A percentile compares a stretch with the other conserved stretches of the same genome.
phyloP scores from a whole-genome alignment of 371 early-diverging fungal species.

The Mortierella sp. region DNA sequence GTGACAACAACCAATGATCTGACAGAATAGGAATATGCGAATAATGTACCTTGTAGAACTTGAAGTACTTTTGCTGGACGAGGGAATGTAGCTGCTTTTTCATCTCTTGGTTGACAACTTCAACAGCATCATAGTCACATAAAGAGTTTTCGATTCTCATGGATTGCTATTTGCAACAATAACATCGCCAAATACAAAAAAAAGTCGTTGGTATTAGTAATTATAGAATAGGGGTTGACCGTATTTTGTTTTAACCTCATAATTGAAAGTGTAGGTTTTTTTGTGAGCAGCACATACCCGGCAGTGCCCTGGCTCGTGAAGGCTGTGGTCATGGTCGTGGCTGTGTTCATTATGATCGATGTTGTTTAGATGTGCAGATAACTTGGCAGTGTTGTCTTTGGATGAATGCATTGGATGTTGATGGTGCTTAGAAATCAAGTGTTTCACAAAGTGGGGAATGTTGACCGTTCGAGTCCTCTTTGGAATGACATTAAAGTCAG shows the following conservation, averaged over 20 bases:
- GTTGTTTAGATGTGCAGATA: not conserved
- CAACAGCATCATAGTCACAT: slow-evolving; percentile 82
- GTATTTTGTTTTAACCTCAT: slow-evolving; percentile 33
- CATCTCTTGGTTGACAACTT: slow-evolving; percentile 75
- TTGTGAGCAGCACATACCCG: not conserved
- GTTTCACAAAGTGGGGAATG: slow-evolving; percentile 30
- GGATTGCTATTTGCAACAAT: slow-evolving; percentile 64
- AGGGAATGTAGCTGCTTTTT: slow-evolving; percentile 71
- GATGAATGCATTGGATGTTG: slow-evolving; percentile 9
- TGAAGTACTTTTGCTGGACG: slow-evolving; percentile 80
- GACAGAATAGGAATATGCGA: not conserved
- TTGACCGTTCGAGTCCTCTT: slow-evolving; percentile 13
- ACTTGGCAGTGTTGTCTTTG: not conserved
- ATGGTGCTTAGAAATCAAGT: slow-evolving; percentile 24
- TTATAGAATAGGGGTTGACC: not conserved
- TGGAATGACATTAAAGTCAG: not conserved
- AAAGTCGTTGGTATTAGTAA: not conserved
- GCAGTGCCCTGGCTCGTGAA: slow-evolving; percentile 17
- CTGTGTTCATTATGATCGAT: slow-evolving; percentile 9
- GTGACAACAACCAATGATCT: not conserved
- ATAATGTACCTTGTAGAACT: slow-evolving; percentile 83
- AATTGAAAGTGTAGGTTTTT: not conserved
- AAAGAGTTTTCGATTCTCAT: slow-evolving; percentile 83
- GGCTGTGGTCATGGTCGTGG: slow-evolving; percentile 7
- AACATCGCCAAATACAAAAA: slow-evolving; percentile 1